These are phyloP conservation scores for Hygrophoropsis aurantiaca DNA, from an alignment of 768 basidiomycete species.

Conservation along the genomic window DNA sequence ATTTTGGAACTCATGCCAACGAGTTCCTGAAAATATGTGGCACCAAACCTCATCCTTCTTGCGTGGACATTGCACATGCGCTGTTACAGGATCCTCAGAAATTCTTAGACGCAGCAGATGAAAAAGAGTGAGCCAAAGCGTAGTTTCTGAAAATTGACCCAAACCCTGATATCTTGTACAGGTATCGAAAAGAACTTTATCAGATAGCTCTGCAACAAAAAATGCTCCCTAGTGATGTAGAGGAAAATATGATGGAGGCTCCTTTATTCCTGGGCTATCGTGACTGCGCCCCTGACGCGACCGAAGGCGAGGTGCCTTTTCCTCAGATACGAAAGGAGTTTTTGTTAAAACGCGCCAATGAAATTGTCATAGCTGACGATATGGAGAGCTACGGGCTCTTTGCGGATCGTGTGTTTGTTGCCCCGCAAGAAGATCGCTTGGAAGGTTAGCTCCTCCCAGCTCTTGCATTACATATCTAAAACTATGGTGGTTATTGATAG, in stretches of 20 bases:
- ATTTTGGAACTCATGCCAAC: slow-evolving; percentile 77
- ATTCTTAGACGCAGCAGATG: slow-evolving; percentile 67
- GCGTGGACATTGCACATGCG: slow-evolving; percentile 70
- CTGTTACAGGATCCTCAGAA: slow-evolving; percentile 61
- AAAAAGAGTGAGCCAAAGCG: slow-evolving; percentile 44
- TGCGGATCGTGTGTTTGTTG: slow-evolving; percentile 65
- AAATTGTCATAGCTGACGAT: slow-evolving; percentile 82
- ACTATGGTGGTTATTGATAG: slow-evolving; percentile 29
- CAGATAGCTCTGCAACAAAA: slow-evolving; percentile 71
- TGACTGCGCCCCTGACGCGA: slow-evolving; percentile 39
- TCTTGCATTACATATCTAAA: no score
- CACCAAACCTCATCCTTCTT: slow-evolving; percentile 78
- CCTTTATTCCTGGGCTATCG: slow-evolving; percentile 72
- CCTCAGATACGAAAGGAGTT: slow-evolving; percentile 35
- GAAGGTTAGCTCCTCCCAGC: slow-evolving; percentile 54
- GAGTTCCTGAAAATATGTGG: slow-evolving; percentile 81
- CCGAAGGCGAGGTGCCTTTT: slow-evolving; percentile 30
- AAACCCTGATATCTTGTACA: slow-evolving; percentile 25
- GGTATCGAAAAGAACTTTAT: slow-evolving; percentile 79
- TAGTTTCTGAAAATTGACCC: slow-evolving; percentile 23
- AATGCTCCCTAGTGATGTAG: slow-evolving; percentile 40
- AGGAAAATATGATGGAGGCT: slow-evolving; percentile 57
- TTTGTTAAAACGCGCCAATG: slow-evolving; percentile 60
- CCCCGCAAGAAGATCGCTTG: slow-evolving; percentile 84
- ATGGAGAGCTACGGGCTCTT: slow-evolving; percentile 73